phyloP scores from a whole-genome alignment of 495 filamentous ascomycete species.

The Penicillium cataractarum region DNA sequence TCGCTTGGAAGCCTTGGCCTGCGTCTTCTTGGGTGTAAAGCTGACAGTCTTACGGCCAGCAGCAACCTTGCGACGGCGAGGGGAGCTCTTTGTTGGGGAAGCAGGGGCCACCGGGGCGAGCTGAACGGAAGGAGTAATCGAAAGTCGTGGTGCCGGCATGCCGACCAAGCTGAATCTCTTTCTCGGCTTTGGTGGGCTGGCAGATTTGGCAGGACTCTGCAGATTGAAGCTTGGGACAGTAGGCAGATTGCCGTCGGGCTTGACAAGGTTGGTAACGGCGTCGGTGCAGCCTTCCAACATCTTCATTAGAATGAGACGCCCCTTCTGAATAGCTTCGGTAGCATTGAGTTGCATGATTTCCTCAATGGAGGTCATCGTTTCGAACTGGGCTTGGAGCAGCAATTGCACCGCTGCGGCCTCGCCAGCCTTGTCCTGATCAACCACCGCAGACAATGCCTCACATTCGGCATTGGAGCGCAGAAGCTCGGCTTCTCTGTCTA shows the following conservation, averaged over 20 bases:
- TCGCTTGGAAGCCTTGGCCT: constrained; percentile 65
- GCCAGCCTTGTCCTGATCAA: constrained; percentile 81
- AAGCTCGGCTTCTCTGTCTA: constrained; percentile 81
- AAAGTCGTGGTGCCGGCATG: constrained; percentile 35
- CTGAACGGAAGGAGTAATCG: constrained; percentile 35
- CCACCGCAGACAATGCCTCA: constrained; percentile 74
- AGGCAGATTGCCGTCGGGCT: constrained; percentile 78
- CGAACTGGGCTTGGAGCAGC: constrained; percentile 87
- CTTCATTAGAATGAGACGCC: constrained; percentile 75
- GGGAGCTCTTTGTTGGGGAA: constrained; percentile 72
- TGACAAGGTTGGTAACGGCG: constrained; percentile 79
- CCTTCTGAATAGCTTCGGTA: constrained; percentile 76
- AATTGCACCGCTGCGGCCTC: constrained; percentile 78
- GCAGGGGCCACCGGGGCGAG: constrained; percentile 43
- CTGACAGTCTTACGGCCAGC: constrained; percentile 74
- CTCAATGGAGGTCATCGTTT: constrained; percentile 79
- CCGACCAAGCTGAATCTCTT: constrained; percentile 58
- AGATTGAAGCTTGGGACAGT: constrained; percentile 45
- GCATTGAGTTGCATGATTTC: constrained; percentile 80
- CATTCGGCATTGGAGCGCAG: constrained; percentile 81
- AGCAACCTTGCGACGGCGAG: constrained; percentile 73
- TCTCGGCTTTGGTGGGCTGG: constrained; percentile 75
- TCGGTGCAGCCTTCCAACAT: constrained; percentile 76
- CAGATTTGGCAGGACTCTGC: constrained; percentile 57
- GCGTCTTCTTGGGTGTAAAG: constrained; percentile 81